Base-by-base conservation (phyloP, 2,329 filamentous ascomycete genomes). In the Fusarium sp. region DNA sequence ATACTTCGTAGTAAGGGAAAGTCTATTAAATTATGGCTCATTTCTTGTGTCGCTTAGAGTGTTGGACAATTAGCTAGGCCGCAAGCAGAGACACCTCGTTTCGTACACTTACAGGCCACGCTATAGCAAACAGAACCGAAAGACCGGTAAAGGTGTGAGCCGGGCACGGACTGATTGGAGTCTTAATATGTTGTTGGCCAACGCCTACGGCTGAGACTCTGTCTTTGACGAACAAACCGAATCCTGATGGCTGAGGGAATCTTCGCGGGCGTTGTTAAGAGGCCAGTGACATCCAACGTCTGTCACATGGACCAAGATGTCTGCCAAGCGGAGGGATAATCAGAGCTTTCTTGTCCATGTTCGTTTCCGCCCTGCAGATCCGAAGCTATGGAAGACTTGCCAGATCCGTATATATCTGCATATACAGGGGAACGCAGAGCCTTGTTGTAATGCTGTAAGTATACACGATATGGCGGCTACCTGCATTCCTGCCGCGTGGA, bases 401-500 rank as follows among this genome's bases (percentile, higher is more conserved):
- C 10, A 41, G 15, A 52, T 10, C 29, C 47, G 45, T 15, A 35
- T n/a, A 40, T 15, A 28, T 3, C 45, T 45, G 42, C 19, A 10
- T 7, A 26, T 40, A 11, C 19, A 49, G 24, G 22, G 28, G 5
- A 24, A 12, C 5, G 28, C n/a, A 50, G 28, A 39, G 34, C 13
- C n/a, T 45, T 40, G 12, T 38, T 34, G 28, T 28, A 15, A 32
- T 45, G 40, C 13, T 40, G 31, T 41, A 35, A 12, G 12, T 2
- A 28, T 28, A 42, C n/a, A 32, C 29, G 39, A 50, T 48, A 29
- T 36, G 32, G 26, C 40, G 62, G 65, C 38, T 53, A 28, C 51
- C 31, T 64, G 52, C 62, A 68, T 39, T 36, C 15, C 29, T 43
- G 26, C 52, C 62, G 52, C 55, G 52, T 67, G 58, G 38, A 39